Evolutionary conservation across 768 basidiomycete genomes (phyloP).

Genomic region (Calvatia gigantea): DNA sequence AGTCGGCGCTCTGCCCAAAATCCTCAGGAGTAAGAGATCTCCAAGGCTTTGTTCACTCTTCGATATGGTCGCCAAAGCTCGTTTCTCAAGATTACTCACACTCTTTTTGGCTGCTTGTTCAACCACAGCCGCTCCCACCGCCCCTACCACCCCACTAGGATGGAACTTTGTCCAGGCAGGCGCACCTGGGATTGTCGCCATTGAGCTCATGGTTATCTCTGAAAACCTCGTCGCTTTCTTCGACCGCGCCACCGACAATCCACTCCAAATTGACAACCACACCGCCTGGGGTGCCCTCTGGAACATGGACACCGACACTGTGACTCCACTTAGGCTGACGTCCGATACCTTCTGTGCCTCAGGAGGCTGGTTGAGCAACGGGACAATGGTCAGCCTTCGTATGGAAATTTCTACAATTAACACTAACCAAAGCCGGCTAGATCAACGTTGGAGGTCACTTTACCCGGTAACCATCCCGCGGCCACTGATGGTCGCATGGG

Average conservation of each 20-base stretch:
- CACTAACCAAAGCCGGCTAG: constrained; percentile 10
- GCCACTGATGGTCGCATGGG: constrained; percentile 32
- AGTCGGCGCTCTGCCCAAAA: too few species aligned
- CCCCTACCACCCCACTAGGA: constrained; percentile 14
- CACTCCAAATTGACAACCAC: constrained; percentile 37
- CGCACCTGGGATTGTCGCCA: constrained; percentile 23
- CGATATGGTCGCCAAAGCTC: background rate
- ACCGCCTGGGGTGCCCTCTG: constrained; percentile 45
- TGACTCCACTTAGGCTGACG: constrained; percentile 28
- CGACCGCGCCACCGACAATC: constrained; percentile 31
- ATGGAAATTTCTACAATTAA: constrained; percentile 1
- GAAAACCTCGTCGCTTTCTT: constrained; percentile 26
- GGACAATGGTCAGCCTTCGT: constrained; percentile 29
- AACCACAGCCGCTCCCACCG: constrained; percentile 6
- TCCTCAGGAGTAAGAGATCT: too few species aligned
- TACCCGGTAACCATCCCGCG: constrained; percentile 22
- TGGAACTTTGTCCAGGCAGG: constrained; percentile 27
- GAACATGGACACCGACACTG: constrained; percentile 35
- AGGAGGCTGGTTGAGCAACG: constrained; percentile 38
- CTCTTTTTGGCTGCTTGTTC: background rate
- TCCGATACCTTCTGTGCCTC: constrained; percentile 41
- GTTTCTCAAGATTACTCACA: background rate
- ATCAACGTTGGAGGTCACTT: constrained; percentile 28
- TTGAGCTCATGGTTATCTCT: constrained; percentile 26
- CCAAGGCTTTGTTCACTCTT: too few species aligned